These are phyloP conservation scores for Alternaria triticina DNA, from an alignment of 2,329 filamentous ascomycete genomes.

Conservation along the genomic window DNA sequence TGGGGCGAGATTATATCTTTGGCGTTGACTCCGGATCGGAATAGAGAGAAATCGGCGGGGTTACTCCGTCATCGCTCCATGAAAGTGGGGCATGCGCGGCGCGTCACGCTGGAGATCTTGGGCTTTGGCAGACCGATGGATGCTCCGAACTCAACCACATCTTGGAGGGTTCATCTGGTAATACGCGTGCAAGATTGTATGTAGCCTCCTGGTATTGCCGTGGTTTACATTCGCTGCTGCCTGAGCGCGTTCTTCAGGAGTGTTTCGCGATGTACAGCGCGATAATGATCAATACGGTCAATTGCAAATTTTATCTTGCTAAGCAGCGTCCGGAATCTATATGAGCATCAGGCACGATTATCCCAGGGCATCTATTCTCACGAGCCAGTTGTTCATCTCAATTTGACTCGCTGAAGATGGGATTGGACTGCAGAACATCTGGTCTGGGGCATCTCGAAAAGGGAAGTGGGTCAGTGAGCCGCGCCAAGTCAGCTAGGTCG, in stretches of 20 bases:
- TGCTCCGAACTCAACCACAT: neutral
- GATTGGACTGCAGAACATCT: neutral
- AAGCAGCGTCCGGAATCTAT: neutral
- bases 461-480: conserved; percentile 20
- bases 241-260: neutral
- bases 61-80: conserved; percentile 47
- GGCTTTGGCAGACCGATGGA: neutral
- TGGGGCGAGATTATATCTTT: conserved; percentile 31
- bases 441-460: conserved; percentile 13
- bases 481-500: conserved; percentile 5
- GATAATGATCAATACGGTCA: neutral
- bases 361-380: neutral
- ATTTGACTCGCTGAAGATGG: neutral
- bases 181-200: neutral
- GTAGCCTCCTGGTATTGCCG: neutral
- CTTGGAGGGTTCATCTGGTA: neutral
- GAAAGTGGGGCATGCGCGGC: conserved; percentile 9
- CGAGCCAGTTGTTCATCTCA: neutral
- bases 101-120: conserved; percentile 3
- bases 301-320: neutral
- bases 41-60: conserved; percentile 31
- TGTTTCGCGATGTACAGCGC: neutral
- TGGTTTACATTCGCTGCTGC: neutral
- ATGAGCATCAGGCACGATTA: neutral
- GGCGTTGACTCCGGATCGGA: conserved; percentile 42